Conservation (phyloP, 495 filamentous ascomycete species). For the Filosporella fistucella region DNA sequence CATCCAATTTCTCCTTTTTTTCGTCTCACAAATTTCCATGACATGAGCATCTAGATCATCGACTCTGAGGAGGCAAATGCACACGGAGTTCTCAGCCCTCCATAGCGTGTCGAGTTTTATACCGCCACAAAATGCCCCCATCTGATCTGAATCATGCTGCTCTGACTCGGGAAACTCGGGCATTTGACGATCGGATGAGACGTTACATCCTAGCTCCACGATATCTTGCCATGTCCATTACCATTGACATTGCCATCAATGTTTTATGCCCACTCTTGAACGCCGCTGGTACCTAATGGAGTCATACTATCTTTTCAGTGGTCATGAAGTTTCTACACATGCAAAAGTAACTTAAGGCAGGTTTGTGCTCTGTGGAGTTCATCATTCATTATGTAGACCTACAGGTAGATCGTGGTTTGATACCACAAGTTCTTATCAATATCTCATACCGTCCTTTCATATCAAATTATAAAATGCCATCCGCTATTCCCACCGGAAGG, state of each 20-base stretch:
- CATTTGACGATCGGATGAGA: slow-evolving; percentile 14
- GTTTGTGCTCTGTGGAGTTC: background rate
- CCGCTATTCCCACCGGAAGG: slow-evolving; percentile 18
- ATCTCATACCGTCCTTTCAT: slow-evolving; percentile 38
- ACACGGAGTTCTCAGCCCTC: too few relatives aligned
- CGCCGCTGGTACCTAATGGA: background rate
- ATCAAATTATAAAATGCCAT: slow-evolving; percentile 24
- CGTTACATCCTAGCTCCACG: slow-evolving; percentile 12
- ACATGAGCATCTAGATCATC: too few relatives aligned
- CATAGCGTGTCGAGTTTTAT: too few relatives aligned
- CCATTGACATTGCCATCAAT: background rate
- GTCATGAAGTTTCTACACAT: background rate
- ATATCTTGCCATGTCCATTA: background rate
- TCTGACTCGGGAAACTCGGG: too few relatives aligned
- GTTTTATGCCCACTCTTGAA: slow-evolving; percentile 6
- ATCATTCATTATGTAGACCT: slow-evolving; percentile 17
- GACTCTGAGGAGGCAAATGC: too few relatives aligned
- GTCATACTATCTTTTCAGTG: slow-evolving; percentile 6
- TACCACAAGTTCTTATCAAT: slow-evolving; percentile 34
- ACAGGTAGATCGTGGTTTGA: slow-evolving; percentile 1
- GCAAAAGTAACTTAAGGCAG: slow-evolving; percentile 5
- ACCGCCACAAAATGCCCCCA: too few relatives aligned
- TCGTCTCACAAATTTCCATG: too few relatives aligned
- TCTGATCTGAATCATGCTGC: too few relatives aligned
- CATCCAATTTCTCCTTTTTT: too few relatives aligned